These are phyloP conservation scores for Fusarium drepaniforme DNA, from an alignment of 2,329 filamentous ascomycete species.

Conservation along the genomic window DNA sequence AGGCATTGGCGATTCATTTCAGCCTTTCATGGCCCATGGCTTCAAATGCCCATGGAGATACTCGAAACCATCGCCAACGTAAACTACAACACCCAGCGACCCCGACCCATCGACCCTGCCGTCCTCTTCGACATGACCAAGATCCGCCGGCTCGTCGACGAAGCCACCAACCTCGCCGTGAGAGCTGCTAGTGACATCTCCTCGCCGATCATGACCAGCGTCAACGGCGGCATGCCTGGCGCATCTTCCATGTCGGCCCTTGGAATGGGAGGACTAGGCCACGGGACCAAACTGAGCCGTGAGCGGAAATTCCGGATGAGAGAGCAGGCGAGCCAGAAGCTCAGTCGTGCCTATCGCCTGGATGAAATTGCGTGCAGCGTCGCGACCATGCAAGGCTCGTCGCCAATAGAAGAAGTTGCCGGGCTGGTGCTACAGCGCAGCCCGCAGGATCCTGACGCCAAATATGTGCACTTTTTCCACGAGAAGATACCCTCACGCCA, in stretches of 20 bases:
- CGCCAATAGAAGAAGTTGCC: constrained; percentile 82
- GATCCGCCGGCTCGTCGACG: constrained; percentile 83
- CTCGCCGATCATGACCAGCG: constrained; percentile 71
- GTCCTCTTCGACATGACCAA: constrained; percentile 88
- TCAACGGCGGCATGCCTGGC: constrained; percentile 55
- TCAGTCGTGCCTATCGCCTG: constrained; percentile 81
- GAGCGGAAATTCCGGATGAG: constrained; percentile 84
- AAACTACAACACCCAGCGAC: constrained; percentile 82
- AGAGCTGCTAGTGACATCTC: constrained; percentile 81
- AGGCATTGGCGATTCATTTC: constrained; percentile 91
- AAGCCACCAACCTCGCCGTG: constrained; percentile 82
- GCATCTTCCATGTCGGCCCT: constrained; percentile 33
- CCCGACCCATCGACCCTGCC: constrained; percentile 82
- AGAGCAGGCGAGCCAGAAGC: constrained; percentile 82
- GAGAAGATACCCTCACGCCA: constrained; percentile 86
- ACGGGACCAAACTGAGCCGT: constrained; percentile 76
- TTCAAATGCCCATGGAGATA: constrained; percentile 82
- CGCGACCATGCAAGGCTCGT: constrained; percentile 85
- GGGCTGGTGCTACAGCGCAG: constrained; percentile 78
- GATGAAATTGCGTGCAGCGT: constrained; percentile 89
- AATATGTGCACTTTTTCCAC: constrained; percentile 93
- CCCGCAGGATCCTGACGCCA: constrained; percentile 77
- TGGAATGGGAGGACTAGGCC: constrained; percentile 60
- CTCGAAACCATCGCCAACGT: constrained; percentile 83
- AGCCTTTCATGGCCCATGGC: constrained; percentile 86